Evolutionary conservation across 164 flowering plant species (phyloP).

Genomic region (grape (Vitis vinifera)): ASM3070453v1 NC_081805.1:2477001-2477500

Average conservation of each 20-base stretch:
- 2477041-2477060: slow-evolving; percentile 55
- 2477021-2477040: slow-evolving; percentile 62
- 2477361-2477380: slow-evolving; percentile 55
- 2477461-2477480: no score
- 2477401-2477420: neutral
- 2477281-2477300: slow-evolving; percentile 57
- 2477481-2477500: no score
- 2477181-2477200: slow-evolving; percentile 67
- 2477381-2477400: slow-evolving; percentile 54
- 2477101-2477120: no score
- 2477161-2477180: slow-evolving; percentile 53
- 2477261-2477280: slow-evolving; percentile 55
- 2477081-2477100: no score
- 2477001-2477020: slow-evolving; percentile 45
- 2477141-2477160: slow-evolving; percentile 56
- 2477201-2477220: slow-evolving; percentile 53
- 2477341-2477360: slow-evolving; percentile 60
- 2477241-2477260: slow-evolving; percentile 46
- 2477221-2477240: slow-evolving; percentile 49
- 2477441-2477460: no score
- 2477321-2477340: slow-evolving; percentile 72
- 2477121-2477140: neutral
- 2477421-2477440: no score
- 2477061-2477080: neutral
- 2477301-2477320: slow-evolving; percentile 50